phyloP scores from a whole-genome alignment of 2,329 filamentous ascomycete genomes.

The Penicillium sumatraense region DNA sequence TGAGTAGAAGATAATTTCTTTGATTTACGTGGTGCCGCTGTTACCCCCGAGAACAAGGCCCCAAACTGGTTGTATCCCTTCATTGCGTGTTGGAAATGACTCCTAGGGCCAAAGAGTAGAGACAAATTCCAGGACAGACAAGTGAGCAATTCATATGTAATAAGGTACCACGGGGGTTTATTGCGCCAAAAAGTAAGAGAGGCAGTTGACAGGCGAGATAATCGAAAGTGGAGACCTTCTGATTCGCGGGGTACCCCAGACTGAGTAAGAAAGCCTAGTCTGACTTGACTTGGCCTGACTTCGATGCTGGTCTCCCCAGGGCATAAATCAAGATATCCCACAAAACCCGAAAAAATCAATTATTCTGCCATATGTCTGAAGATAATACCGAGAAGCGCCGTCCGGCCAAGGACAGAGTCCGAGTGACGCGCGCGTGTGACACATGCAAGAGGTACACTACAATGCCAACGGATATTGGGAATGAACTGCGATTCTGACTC shows the following conservation, averaged over 20 bases:
- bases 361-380: not conserved
- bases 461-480: slow-evolving; percentile 16
- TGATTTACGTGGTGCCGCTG: too few species aligned
- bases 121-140: not conserved
- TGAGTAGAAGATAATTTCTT: too few species aligned
- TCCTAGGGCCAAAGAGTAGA: too few species aligned
- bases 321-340: not conserved
- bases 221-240: not conserved
- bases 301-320: not conserved
- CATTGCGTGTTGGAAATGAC: too few species aligned
- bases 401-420: slow-evolving; percentile 37
- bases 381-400: slow-evolving; percentile 10
- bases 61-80: too few species aligned
- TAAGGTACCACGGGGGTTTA: not conserved
- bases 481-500: slow-evolving; percentile 7
- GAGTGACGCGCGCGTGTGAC: slow-evolving; percentile 55
- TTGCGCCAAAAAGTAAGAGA: not conserved
- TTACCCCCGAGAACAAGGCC: too few species aligned
- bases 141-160: not conserved
- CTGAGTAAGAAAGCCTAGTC: not conserved
- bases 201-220: not conserved
- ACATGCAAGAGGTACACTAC: slow-evolving; percentile 50
- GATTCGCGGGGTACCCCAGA: not conserved
- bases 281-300: not conserved
- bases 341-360: not conserved